A percentile compares a stretch with the other conserved stretches of the same genome.
phyloP scores from a whole-genome alignment of 129 eudicot genomes.

The Escallonia herrerae region DNA sequence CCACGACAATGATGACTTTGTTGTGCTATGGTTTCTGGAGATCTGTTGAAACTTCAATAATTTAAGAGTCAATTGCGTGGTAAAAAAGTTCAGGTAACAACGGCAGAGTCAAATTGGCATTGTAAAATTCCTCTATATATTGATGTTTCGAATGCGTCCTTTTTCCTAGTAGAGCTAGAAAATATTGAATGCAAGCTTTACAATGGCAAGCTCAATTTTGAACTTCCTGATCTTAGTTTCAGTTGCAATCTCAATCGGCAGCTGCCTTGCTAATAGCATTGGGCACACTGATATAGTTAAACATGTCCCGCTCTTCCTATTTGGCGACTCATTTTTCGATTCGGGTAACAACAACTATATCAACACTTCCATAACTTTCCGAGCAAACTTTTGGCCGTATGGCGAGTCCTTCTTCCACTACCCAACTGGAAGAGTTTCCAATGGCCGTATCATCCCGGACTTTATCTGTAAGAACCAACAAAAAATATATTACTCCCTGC shows the following conservation, averaged over 20 bases:
- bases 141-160: no score
- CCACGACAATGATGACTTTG: no score
- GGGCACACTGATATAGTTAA: not conserved
- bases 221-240: not conserved
- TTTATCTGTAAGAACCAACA: slow-evolving; percentile 29
- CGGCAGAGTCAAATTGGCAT: no score
- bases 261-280: not conserved
- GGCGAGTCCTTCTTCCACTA: slow-evolving; percentile 41
- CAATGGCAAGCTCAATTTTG: no score
- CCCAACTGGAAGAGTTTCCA: slow-evolving; percentile 50
- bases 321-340: slow-evolving; percentile 33
- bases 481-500: not conserved
- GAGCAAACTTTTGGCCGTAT: slow-evolving; percentile 30
- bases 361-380: slow-evolving; percentile 7
- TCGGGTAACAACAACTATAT: slow-evolving; percentile 27
- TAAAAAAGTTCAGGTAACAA: no score
- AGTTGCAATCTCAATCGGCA: not conserved
- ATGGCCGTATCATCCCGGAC: slow-evolving; percentile 58
- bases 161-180: no score
- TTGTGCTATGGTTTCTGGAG: no score
- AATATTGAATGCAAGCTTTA: no score
- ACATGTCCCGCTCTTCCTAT: slow-evolving; percentile 18
- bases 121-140: no score
- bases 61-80: not conserved
- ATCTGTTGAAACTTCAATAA: not conserved